phyloP scores from a whole-genome alignment of 805 yeast species.

The Wickerhamomyces subpelliculosus region DNA sequence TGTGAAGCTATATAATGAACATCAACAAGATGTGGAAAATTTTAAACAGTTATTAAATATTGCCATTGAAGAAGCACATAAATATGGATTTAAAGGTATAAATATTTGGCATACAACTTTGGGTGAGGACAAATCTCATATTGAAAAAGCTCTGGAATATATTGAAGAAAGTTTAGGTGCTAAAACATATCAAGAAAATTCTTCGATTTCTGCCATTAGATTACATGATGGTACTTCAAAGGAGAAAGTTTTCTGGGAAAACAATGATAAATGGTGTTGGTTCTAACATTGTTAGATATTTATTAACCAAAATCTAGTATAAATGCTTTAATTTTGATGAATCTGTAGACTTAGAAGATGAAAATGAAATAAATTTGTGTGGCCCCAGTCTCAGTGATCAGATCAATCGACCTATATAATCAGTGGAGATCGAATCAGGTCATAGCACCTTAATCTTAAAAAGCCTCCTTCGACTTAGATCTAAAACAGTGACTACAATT shows the following conservation, averaged over 20 bases:
- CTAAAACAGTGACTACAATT: too few relatives aligned
- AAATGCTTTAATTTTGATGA: too few relatives aligned
- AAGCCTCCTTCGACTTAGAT: too few relatives aligned
- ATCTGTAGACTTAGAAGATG: too few relatives aligned
- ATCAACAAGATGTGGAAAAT: slow-evolving; percentile 5
- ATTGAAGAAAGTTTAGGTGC: neutral
- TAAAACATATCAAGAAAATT: slow-evolving; percentile 13
- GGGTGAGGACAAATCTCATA: slow-evolving; percentile 14
- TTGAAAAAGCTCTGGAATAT: slow-evolving; percentile 1
- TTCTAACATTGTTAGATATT: slow-evolving; percentile 20
- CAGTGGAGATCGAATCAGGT: too few relatives aligned
- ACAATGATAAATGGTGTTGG: slow-evolving; percentile 44
- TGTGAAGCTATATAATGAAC: slow-evolving; percentile 5
- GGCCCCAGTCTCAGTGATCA: too few relatives aligned
- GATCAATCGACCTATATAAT: too few relatives aligned
- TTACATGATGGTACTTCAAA: slow-evolving; percentile 18
- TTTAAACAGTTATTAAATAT: slow-evolving; percentile 18
- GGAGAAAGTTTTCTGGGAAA: slow-evolving; percentile 28
- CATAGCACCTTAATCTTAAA: too few relatives aligned
- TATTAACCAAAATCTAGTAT: too few relatives aligned
- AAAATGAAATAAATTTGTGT: too few relatives aligned
- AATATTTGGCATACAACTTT: slow-evolving; percentile 9
- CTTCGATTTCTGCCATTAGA: slow-evolving; percentile 35
- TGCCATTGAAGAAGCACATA: slow-evolving; percentile 19
- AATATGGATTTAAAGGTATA: slow-evolving; percentile 11